Base-by-base conservation (phyloP, 257 asterid genomes). In the Mentha longifolia region DNA sequence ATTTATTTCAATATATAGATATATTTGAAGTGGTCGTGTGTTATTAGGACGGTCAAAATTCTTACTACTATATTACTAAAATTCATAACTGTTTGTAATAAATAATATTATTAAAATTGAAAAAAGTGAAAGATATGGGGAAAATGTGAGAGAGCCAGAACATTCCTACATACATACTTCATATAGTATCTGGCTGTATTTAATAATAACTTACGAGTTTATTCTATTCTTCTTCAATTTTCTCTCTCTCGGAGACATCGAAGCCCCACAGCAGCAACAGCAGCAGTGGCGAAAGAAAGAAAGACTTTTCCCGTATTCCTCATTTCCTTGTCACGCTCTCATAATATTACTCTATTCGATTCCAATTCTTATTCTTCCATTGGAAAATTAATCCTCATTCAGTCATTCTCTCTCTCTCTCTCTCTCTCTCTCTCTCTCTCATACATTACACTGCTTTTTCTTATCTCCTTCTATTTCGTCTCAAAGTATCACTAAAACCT, bases 191-290 rank as follows among this genome's bases (percentile, higher is more conserved):
- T 46, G 54, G 54, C 20, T 5, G 54, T 47, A 47, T 47, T 47
- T 15, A 47, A 47, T 15, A 47, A 47, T 47, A 15, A 47, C 11
- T 6, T 47, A 15, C n/a, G 54, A 47, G 20, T 47, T 47, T n/a
- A 47, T n/a, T 47, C 54, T 22, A 15, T 47, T 47, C 54, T 47
- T 47, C 22, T n/a, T 47, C 20, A 14, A n/a, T 4, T 4, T 3
- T 47, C 54, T 47, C 54, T n/a, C 54, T 15, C 54, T 42, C 76
- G 79, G 72, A 52, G 77, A 81, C 84, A 82, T 65, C 74, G 47
- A 79, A 51, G 46, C 67, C 85, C 85, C 80, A 50, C 61, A 22
- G 25, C 25, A 22, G 25, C 25, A 22, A 2, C 25, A 28, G 1
- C 8, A 35, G 39, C 39, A 35, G 6, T 6, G 9, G 39, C 8